Evolutionary conservation across 2,329 filamentous ascomycete genomes (phyloP).

Genomic region (Aureobasidium sp.): DNA sequence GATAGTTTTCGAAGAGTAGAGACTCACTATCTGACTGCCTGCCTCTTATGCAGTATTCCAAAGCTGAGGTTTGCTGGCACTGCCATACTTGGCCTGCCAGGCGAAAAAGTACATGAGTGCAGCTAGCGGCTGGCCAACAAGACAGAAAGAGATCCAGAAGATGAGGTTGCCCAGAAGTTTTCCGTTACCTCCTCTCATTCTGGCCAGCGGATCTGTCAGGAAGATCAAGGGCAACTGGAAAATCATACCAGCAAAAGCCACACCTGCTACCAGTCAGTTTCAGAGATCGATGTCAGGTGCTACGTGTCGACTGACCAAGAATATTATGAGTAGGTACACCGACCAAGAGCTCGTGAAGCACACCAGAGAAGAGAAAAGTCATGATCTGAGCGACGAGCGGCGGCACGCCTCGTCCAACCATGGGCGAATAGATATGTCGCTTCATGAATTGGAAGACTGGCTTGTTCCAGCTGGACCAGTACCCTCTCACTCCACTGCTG

Average conservation of each 20-base stretch:
- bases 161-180: slow-evolving; percentile 83
- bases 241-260: slow-evolving; percentile 92
- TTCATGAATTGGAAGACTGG: slow-evolving; percentile 97
- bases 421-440: slow-evolving; percentile 81
- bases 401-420: slow-evolving; percentile 76
- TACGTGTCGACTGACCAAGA: slow-evolving; percentile 51
- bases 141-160: slow-evolving; percentile 94
- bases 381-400: slow-evolving; percentile 61
- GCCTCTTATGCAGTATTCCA: slow-evolving; percentile 1
- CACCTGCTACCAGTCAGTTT: slow-evolving; percentile 46
- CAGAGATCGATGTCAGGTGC: background rate
- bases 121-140: slow-evolving; percentile 89
- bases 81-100: slow-evolving; percentile 94
- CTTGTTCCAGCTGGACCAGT: slow-evolving; percentile 97
- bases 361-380: slow-evolving; percentile 81
- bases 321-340: slow-evolving; percentile 92
- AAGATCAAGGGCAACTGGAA: slow-evolving; percentile 82
- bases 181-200: slow-evolving; percentile 65
- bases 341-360: slow-evolving; percentile 86
- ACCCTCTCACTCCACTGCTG: slow-evolving; percentile 70
- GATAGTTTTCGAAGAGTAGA: background rate
- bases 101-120: slow-evolving; percentile 94
- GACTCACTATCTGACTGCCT: background rate
- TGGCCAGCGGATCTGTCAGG: slow-evolving; percentile 70
- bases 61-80: slow-evolving; percentile 17